These are phyloP conservation scores for Plasmodium yoelii DNA, from an alignment of 169 alveolate species.

Conservation along the genomic window DNA sequence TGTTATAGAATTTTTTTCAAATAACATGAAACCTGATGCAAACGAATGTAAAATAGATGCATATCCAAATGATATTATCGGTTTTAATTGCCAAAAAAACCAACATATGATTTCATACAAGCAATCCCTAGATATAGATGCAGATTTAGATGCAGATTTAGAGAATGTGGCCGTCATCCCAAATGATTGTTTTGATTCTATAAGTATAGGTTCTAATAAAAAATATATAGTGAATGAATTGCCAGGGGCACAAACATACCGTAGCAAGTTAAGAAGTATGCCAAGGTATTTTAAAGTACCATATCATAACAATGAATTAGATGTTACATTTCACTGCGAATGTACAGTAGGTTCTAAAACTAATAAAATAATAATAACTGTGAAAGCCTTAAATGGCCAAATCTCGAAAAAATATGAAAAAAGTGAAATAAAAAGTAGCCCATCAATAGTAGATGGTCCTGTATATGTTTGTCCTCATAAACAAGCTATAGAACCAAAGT, in stretches of 20 bases:
- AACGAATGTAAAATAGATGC: constrained; percentile 17
- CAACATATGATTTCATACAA: too few relatives aligned
- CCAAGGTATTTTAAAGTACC: constrained; percentile 34
- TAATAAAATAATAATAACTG: background rate
- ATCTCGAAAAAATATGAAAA: background rate
- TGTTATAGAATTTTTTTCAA: constrained; percentile 12
- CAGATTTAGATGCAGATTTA: background rate
- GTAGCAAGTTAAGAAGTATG: background rate
- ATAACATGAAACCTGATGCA: background rate
- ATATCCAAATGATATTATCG: constrained; percentile 34
- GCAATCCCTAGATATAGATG: background rate
- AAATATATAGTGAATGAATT: background rate
- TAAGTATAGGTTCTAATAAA: background rate
- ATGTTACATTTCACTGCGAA: background rate
- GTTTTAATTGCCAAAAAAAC: constrained; percentile 45
- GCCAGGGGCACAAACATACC: constrained; percentile 6
- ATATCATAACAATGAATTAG: background rate
- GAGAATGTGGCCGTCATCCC: constrained; percentile 6
- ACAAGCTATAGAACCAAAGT: constrained; percentile 1
- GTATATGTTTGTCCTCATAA: too few relatives aligned
- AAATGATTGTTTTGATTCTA: constrained; percentile 32
- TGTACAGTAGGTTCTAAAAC: constrained; percentile 6
- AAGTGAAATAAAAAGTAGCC: constrained; percentile 2
- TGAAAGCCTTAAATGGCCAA: background rate
- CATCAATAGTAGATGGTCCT: too few relatives aligned